Base-by-base conservation (phyloP, 441 rosid genomes). In the Pelargonium australe region DNA sequence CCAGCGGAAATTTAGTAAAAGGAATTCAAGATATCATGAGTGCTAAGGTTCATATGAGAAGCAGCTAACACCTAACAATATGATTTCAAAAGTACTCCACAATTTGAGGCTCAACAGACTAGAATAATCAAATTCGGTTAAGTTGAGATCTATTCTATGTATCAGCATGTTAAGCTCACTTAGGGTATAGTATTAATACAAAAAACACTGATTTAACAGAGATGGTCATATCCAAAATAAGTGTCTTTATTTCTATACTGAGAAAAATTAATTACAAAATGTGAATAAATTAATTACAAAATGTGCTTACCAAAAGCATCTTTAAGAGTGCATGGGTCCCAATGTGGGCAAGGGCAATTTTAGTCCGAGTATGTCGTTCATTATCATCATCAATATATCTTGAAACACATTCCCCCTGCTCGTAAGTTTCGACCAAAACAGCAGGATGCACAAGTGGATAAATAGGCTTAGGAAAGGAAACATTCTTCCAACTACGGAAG, bases 361-460 rank as follows among this genome's bases (percentile, higher is more conserved):
- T 96, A 66, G 93, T 80, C 80, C 88, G 80, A 58, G 77, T 68
- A 72, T 89, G 92, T 57, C 97, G 97, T 57, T 57, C 62, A 57
- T 57, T 80, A 4, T 85, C 98, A 84, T 92, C 98, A 49, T 57
- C 62, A 57, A 96, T 89, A 73, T 85, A 96, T 69, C 73, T 86
- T 34, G 98, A 81, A 49, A 96, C 96, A 49, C 97, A 74, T 79
- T 92, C 98, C 63, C 99, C 99, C 25, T 84, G 96, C 86, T 96
- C 99, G 72, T 92, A 96, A 45, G 89, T 88, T 82, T 96, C 99
- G 64, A 96, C 98, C 76, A 96, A 82, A 82, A 96, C 98, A 84
- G 98, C 97, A 66, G 99, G 99, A 76, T 96, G 99, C 61, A 96
- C 98, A 53, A 96, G 89, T 8, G 99, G 98, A 82, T 92, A 96